phyloP scores from a whole-genome alignment of 371 early-diverging fungal species.

The Mucor mucedo region DNA sequence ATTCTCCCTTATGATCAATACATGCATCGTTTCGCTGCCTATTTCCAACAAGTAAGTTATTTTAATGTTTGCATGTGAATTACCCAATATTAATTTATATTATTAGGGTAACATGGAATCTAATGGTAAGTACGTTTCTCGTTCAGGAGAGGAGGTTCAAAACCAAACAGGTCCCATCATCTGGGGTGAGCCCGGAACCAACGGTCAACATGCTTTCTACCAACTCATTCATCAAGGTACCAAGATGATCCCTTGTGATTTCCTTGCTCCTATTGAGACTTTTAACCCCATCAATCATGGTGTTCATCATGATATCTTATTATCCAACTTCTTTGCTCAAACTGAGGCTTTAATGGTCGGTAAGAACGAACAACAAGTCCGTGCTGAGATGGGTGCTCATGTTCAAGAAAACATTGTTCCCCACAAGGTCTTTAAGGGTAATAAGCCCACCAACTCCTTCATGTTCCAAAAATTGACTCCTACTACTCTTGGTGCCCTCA shows the following conservation, averaged over 20 bases:
- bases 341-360: constrained; percentile 98
- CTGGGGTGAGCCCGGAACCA: constrained; percentile 99
- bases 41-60: constrained; percentile 89
- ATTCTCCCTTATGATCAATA: constrained; percentile 99
- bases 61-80: not conserved
- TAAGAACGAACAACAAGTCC: constrained; percentile 79
- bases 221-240: constrained; percentile 99
- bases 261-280: constrained; percentile 92
- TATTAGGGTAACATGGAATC: constrained; percentile 98
- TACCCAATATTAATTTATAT: constrained; percentile 1
- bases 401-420: constrained; percentile 74
- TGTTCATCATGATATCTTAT: constrained; percentile 91
- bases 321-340: constrained; percentile 99
- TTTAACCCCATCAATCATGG: constrained; percentile 83
- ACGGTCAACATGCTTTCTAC: constrained; percentile 99
- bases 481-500: constrained; percentile 90
- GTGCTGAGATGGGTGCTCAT: constrained; percentile 70
- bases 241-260: constrained; percentile 94
- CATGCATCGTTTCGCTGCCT: constrained; percentile 95
- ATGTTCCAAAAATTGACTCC: constrained; percentile 93
- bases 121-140: constrained; percentile 96
- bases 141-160: constrained; percentile 76
- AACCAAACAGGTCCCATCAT: constrained; percentile 97
- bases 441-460: constrained; percentile 97
- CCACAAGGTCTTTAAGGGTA: constrained; percentile 96